A percentile compares a stretch with the other conserved stretches of the same genome.
These are phyloP conservation scores for Ophiostoma quercus DNA, from an alignment of 2,329 filamentous ascomycete species.

Conservation along the genomic window DNA sequence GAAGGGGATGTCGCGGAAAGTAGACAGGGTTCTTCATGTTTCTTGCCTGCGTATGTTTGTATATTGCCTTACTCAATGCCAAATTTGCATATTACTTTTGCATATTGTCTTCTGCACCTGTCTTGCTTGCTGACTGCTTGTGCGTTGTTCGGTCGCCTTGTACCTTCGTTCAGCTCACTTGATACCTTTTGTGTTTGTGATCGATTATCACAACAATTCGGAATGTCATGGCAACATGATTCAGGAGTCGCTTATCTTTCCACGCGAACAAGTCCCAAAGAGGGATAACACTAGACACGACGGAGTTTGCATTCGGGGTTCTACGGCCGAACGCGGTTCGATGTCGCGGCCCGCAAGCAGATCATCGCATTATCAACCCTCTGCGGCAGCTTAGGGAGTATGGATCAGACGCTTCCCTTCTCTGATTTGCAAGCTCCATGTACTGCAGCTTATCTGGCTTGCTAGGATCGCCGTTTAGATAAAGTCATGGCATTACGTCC, in stretches of 20 bases:
- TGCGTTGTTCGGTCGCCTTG: background rate
- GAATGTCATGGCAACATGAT: background rate
- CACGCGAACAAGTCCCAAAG: background rate
- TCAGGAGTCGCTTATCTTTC: background rate
- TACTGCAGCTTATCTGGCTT: background rate
- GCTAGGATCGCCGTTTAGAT: background rate
- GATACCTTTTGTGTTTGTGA: background rate
- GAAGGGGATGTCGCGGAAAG: background rate
- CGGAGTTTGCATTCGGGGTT: background rate
- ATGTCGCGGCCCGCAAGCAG: background rate
- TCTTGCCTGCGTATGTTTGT: background rate
- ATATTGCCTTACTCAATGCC: background rate
- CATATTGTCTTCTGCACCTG: background rate
- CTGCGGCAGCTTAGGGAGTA: background rate
- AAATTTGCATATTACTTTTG: background rate
- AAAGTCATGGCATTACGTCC: constrained; percentile 5
- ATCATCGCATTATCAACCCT: background rate
- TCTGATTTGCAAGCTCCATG: background rate
- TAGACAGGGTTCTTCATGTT: background rate
- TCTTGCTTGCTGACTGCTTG: background rate
- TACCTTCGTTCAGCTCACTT: too few species aligned
- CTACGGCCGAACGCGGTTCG: background rate
- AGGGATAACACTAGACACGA: background rate
- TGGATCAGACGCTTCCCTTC: background rate
- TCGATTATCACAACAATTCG: background rate